Base-by-base conservation (phyloP, 768 basidiomycete species). In the Coprinellus micaceus region DNA sequence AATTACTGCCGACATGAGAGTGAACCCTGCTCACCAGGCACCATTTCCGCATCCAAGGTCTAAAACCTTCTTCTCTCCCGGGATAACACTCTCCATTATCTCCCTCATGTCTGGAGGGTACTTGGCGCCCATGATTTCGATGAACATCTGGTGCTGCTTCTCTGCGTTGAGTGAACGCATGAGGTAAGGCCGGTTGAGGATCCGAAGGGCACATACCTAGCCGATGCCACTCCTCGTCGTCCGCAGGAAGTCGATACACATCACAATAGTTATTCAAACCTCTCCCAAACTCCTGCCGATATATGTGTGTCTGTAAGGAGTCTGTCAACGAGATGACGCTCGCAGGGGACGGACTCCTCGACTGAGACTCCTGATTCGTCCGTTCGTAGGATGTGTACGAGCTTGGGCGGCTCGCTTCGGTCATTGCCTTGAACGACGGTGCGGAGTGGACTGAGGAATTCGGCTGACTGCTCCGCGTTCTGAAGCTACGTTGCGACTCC, bases 1-100 rank as follows among this genome's bases (percentile, higher is more conserved):
- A 2, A 4, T 17, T 49, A 40, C 21, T n/a, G 10, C 9, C 21
- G 13, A 29, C 36, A 2, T 7, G 13, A 36, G 36, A 28, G 11
- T 21, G 24, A 43, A 29, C 21, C 47, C 55, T 13, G 43, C 46
- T 56, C 61, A 89, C 90, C 90, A 92, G 60, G 77, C 81, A 46
- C 89, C 90, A 61, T 84, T 87, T 17, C 90, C 90, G 64, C 89
- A 90, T 9, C 90, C 90, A 22, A 92, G 77, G 68, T 92, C 90
- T 11, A 91, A 73, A 3, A 83, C 74, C 67, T 89, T 91, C 22
- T 68, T 74, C 61, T 84, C 79, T 19, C 82, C 82, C 6, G 79
- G 75, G 25, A 33, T 30, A 1, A 11, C 17, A 9, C 28, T 40
- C 19, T 52, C 78, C 77, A 91, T 79, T 48, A 90, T 70, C 45